A percentile compares a stretch with the other conserved stretches of the same genome.
These are phyloP conservation scores for Ensete glaucum DNA, from an alignment of 176 grass and related monocot species.

Conservation along the genomic window DNA sequence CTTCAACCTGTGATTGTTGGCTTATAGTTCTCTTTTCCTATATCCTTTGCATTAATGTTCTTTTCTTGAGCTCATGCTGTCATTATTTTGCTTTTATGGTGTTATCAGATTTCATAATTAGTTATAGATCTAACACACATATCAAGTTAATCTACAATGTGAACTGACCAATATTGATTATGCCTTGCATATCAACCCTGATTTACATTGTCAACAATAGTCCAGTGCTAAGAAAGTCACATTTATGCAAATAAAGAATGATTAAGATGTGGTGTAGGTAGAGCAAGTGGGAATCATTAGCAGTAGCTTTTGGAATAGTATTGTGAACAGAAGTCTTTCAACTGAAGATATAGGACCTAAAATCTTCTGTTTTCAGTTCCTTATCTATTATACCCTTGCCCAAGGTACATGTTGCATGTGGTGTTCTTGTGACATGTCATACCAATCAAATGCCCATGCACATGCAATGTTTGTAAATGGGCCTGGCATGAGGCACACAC, in stretches of 20 bases:
- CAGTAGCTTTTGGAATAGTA: background rate
- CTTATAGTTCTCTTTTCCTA: background rate
- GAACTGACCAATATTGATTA: too few species aligned
- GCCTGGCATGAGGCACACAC: background rate
- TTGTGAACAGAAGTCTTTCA: background rate
- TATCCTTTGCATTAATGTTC: background rate
- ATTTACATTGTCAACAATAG: too few species aligned
- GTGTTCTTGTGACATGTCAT: background rate
- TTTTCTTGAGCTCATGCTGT: background rate
- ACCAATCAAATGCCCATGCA: background rate
- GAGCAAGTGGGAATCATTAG: background rate
- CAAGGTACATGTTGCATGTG: background rate
- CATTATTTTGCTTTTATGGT: background rate
- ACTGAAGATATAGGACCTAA: background rate
- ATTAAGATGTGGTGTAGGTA: too few species aligned
- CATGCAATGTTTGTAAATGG: background rate
- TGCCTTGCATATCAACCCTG: too few species aligned
- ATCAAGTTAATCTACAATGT: too few species aligned
- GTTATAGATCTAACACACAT: too few species aligned
- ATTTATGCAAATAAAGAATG: too few species aligned
- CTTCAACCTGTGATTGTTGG: background rate
- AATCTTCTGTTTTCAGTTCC: too few species aligned
- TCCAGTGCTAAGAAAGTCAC: too few species aligned
- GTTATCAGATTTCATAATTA: background rate
- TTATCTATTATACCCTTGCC: background rate